Evolutionary conservation across 2,329 filamentous ascomycete genomes (phyloP), one percentile per base, ranked within the genome.

Genomic region (Herpotrichia juniperi): DNA sequence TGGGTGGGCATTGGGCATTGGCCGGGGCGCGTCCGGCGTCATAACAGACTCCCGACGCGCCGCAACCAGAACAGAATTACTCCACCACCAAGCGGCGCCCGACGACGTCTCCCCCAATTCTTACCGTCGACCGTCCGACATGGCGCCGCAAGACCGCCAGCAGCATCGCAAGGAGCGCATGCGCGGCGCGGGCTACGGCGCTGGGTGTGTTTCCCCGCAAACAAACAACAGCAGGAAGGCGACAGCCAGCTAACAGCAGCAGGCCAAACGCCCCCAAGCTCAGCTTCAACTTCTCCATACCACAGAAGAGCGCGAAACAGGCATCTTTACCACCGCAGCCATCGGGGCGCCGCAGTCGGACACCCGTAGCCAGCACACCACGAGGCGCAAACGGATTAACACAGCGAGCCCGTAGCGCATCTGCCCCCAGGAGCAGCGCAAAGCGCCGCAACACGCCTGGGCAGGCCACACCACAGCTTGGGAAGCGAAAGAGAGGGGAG

Each of bases 101-200:
- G 57, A 50, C 60, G 30, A 30, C 39, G 17, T 35, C 45, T 8
- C 42, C 19, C 9, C 22, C 50, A 56, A 62, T 57, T 61, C 53
- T 46, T 58, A 57, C 54, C 42, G 52, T 48, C 22, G 26, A 48
- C 48, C 34, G 45, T 52, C 56, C 21, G 17, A 19, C 8, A 74
- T 74, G 71, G 69, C 68, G 60, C 68, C 69, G 46, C 6, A 57
- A 81, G 79, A 77, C 68, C 79, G 81, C 69, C 76, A 80, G 64
- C 81, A 83, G 73, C 79, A 80, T 64, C 77, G 77, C 64, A 78
- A 79, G 66, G 81, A 83, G 79, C 81, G 81, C 70, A 78, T 82
- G 70, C 81, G 81, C 64, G 81, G 81, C 68, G 81, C 81, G 66
- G 81, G 77, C 80, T 83, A 79, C 66, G 79, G 64, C 63, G 48